These are phyloP conservation scores for Alternaria burnsii DNA, from an alignment of 2,329 filamentous ascomycete genomes.

Conservation along the genomic window DNA sequence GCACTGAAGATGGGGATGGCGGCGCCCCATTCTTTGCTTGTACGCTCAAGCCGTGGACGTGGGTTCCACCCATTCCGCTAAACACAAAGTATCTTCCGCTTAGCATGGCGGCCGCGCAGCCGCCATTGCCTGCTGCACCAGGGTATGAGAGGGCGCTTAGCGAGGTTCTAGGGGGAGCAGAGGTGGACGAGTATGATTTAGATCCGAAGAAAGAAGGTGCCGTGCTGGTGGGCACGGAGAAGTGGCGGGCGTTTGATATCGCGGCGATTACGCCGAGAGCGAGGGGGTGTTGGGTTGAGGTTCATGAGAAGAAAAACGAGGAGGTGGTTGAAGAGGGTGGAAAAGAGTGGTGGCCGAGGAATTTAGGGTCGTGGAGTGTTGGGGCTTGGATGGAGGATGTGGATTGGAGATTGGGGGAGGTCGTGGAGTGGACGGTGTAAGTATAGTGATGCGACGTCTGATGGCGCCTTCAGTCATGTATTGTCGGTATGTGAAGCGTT, in stretches of 20 bases:
- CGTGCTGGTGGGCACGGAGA: slow-evolving; percentile 33
- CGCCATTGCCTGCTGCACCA: slow-evolving; percentile 29
- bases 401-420: slow-evolving; percentile 30
- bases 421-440: slow-evolving; percentile 40
- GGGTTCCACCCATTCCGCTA: slow-evolving; percentile 36
- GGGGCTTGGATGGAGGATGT: slow-evolving; percentile 44
- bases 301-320: slow-evolving; percentile 9
- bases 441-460: background rate
- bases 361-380: slow-evolving; percentile 32
- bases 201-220: slow-evolving; percentile 28
- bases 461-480: background rate
- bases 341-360: slow-evolving; percentile 32
- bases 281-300: slow-evolving; percentile 39
- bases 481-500: background rate
- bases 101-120: slow-evolving; percentile 33
- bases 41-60: slow-evolving; percentile 39
- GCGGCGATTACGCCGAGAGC: slow-evolving; percentile 26
- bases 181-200: slow-evolving; percentile 35
- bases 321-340: slow-evolving; percentile 14
- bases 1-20: slow-evolving; percentile 32
- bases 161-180: slow-evolving; percentile 15
- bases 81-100: slow-evolving; percentile 36
- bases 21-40: slow-evolving; percentile 36
- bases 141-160: slow-evolving; percentile 18
- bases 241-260: slow-evolving; percentile 37